These are phyloP conservation scores for Kodamaea sagamina DNA, from an alignment of 805 yeast genomes.

Conservation along the genomic window DNA sequence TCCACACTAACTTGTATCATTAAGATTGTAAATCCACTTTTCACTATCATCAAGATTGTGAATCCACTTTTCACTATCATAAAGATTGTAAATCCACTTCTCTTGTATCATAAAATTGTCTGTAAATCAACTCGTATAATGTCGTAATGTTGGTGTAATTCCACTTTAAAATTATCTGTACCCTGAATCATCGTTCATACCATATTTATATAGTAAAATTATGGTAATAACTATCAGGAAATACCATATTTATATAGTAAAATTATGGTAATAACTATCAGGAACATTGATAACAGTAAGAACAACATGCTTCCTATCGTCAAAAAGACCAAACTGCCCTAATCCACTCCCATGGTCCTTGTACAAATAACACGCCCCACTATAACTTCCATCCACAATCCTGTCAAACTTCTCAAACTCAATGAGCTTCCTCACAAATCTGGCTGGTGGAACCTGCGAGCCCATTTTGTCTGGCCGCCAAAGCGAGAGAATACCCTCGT, in stretches of 20 bases:
- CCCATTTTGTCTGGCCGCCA: neutral
- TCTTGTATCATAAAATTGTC: too few relatives aligned
- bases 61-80: too few relatives aligned
- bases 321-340: constrained; percentile 3
- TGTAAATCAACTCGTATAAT: too few relatives aligned
- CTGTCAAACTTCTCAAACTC: constrained; percentile 3
- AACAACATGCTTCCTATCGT: constrained; percentile 2
- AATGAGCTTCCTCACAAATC: constrained; percentile 1
- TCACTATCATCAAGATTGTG: too few relatives aligned
- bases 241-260: neutral
- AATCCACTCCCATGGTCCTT: constrained; percentile 1
- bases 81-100: too few relatives aligned
- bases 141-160: too few relatives aligned
- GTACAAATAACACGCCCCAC: constrained; percentile 1
- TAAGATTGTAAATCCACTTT: too few relatives aligned
- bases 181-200: too few relatives aligned
- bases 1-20: too few relatives aligned
- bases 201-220: neutral
- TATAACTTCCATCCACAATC: neutral
- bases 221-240: neutral
- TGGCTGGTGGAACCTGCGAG: constrained; percentile 1
- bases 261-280: neutral
- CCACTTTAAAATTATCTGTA: too few relatives aligned
- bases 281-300: constrained; percentile 5
- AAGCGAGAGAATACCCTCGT: too few relatives aligned